A percentile compares a stretch with the other conserved stretches of the same genome.
phyloP scores from a whole-genome alignment of 805 yeast genomes.

The Trichomonascus vanleenenianus region DNA sequence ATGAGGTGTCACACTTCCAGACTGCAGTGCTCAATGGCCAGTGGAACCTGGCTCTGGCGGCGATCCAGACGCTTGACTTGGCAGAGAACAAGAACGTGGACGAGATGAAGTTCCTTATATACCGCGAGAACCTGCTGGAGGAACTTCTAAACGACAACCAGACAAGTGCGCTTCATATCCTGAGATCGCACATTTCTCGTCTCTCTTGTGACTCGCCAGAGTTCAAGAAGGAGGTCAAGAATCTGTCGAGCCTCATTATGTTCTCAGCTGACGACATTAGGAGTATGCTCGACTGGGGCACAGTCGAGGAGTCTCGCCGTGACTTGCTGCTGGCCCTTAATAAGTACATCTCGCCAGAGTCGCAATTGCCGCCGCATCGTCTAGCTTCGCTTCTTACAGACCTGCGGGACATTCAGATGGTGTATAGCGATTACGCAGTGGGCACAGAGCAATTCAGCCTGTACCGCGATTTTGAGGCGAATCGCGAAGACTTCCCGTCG shows the following conservation, averaged over 20 bases:
- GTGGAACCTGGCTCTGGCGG: slow-evolving; percentile 33
- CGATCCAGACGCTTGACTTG: slow-evolving; percentile 22
- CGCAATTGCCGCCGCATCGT: slow-evolving; percentile 46
- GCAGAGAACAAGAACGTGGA: background rate
- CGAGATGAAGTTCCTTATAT: slow-evolving; percentile 29
- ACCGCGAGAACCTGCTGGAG: slow-evolving; percentile 38
- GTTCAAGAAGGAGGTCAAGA: slow-evolving; percentile 21
- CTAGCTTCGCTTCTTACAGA: slow-evolving; percentile 44
- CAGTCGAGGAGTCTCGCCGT: slow-evolving; percentile 33
- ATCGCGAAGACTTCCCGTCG: slow-evolving; percentile 23
- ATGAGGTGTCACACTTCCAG: slow-evolving; percentile 35
- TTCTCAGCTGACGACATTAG: slow-evolving; percentile 25
- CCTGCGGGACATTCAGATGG: slow-evolving; percentile 41
- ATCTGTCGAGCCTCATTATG: slow-evolving; percentile 25
- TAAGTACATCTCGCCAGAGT: slow-evolving; percentile 41
- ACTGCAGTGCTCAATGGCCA: slow-evolving; percentile 34
- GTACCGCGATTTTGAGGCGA: slow-evolving; percentile 31
- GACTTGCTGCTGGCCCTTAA: slow-evolving; percentile 37
- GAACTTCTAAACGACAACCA: slow-evolving; percentile 29
- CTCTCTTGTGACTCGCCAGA: slow-evolving; percentile 18
- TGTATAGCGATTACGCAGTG: slow-evolving; percentile 23
- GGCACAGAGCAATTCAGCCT: slow-evolving; percentile 23
- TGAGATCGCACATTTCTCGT: slow-evolving; percentile 32
- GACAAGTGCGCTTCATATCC: slow-evolving; percentile 30
- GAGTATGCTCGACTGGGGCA: slow-evolving; percentile 27